phyloP scores from a whole-genome alignment of 495 filamentous ascomycete species.

The Hypoxylon fragiforme region DNA sequence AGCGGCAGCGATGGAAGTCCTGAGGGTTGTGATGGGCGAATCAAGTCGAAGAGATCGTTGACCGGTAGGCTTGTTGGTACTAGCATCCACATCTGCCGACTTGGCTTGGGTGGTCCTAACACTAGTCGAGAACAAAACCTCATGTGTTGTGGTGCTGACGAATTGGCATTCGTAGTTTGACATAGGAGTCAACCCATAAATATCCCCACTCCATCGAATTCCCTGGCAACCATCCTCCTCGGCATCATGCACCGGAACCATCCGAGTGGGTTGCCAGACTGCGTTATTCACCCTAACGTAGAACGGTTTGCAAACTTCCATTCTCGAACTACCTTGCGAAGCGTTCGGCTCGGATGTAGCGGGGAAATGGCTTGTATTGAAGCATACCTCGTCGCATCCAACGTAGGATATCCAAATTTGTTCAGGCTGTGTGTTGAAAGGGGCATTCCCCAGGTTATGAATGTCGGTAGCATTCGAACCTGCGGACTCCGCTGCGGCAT shows the following conservation, averaged over 20 bases:
- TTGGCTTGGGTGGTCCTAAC: slow-evolving; percentile 77
- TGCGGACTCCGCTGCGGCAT: slow-evolving; percentile 71
- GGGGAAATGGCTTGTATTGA: slow-evolving; percentile 72
- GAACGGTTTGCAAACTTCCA: slow-evolving; percentile 74
- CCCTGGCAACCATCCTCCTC: slow-evolving; percentile 51
- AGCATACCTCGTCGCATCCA: slow-evolving; percentile 78
- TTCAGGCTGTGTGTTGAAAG: slow-evolving; percentile 69
- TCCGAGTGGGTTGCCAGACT: slow-evolving; percentile 80
- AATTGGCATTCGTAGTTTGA: slow-evolving; percentile 88
- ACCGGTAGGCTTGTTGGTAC: slow-evolving; percentile 45
- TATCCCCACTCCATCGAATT: slow-evolving; percentile 74
- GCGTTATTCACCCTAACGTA: slow-evolving; percentile 88
- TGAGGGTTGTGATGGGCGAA: slow-evolving; percentile 87
- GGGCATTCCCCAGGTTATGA: slow-evolving; percentile 77
- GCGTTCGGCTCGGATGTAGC: slow-evolving; percentile 39
- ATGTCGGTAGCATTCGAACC: slow-evolving; percentile 76
- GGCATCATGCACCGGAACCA: slow-evolving; percentile 61
- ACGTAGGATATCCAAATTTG: slow-evolving; percentile 88
- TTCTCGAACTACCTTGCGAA: slow-evolving; percentile 47
- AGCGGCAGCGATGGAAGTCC: slow-evolving; percentile 80
- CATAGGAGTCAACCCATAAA: slow-evolving; percentile 83
- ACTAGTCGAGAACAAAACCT: slow-evolving; percentile 74
- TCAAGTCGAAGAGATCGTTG: slow-evolving; percentile 71
- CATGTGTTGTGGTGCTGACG: slow-evolving; percentile 70
- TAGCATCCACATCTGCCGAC: slow-evolving; percentile 60